phyloP scores from a whole-genome alignment of 2,329 filamentous ascomycete species.

The Emergomyces orientalis region DNA sequence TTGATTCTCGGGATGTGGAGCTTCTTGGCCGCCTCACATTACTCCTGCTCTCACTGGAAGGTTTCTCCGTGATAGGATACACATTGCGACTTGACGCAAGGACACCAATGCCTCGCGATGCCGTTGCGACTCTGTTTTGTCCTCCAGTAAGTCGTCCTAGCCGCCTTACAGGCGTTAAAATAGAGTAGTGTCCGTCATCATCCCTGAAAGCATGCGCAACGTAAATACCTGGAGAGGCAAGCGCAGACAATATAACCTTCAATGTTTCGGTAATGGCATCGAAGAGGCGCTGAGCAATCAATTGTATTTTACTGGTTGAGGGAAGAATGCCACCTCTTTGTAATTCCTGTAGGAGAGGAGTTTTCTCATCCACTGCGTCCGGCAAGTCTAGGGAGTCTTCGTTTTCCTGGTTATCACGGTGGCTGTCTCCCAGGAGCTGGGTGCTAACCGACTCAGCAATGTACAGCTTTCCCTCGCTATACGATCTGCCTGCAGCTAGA shows the following conservation, averaged over 20 bases:
- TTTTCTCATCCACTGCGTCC: conserved; percentile 51
- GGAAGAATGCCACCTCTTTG: conserved; percentile 27
- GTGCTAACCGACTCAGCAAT: conserved; percentile 20
- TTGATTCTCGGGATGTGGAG: conserved; percentile 33
- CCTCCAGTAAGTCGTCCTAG: conserved; percentile 17
- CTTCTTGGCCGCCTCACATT: conserved; percentile 26
- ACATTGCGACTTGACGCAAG: conserved; percentile 19
- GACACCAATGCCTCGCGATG: conserved; percentile 17
- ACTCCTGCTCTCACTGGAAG: conserved; percentile 21
- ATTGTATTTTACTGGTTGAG: conserved; percentile 35
- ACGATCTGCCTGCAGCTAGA: conserved; percentile 33
- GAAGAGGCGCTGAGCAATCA: conserved; percentile 60
- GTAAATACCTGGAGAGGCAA: conserved; percentile 73
- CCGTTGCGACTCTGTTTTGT: conserved; percentile 5
- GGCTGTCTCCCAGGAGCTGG: conserved; percentile 20
- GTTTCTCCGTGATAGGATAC: conserved; percentile 19
- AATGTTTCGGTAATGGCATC: conserved; percentile 65
- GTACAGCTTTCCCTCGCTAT: conserved; percentile 35
- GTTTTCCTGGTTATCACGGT: conserved; percentile 32
- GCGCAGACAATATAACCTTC: conserved; percentile 65
- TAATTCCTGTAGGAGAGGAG: conserved; percentile 51
- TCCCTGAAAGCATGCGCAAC: conserved; percentile 76
- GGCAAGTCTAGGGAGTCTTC: conserved; percentile 31
- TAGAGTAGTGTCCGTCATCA: conserved; percentile 64
- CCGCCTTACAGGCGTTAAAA: conserved; percentile 9